These are phyloP conservation scores for Aspergillus versicolor DNA, from an alignment of 2,329 filamentous ascomycete genomes.

Conservation along the genomic window DNA sequence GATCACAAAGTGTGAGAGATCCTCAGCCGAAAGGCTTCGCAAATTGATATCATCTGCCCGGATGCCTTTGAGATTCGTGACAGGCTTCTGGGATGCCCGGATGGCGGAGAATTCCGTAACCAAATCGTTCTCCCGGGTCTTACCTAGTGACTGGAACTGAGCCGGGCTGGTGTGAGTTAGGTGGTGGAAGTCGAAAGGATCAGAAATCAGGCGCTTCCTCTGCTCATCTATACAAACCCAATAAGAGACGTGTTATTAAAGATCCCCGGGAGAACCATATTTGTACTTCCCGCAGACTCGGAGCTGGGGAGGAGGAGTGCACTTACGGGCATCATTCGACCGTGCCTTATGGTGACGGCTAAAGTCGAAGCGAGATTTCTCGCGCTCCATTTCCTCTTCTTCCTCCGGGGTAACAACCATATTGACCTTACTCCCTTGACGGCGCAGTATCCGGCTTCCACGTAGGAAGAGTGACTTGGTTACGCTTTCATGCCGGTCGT, in stretches of 20 bases:
- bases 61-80: conserved; percentile 52
- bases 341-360: conserved; percentile 33
- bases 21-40: conserved; percentile 34
- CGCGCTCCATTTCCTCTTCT: conserved; percentile 37
- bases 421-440: conserved; percentile 48
- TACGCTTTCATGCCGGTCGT: conserved; percentile 36
- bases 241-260: conserved; percentile 2
- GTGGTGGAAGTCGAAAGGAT: conserved; percentile 65
- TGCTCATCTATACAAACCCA: conserved; percentile 33
- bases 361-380: conserved; percentile 35
- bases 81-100: conserved; percentile 53
- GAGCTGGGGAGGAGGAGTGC: not conserved
- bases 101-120: conserved; percentile 55
- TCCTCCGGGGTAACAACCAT: conserved; percentile 43
- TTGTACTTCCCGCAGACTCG: not conserved
- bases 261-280: not conserved
- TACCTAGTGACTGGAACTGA: conserved; percentile 54
- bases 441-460: conserved; percentile 47
- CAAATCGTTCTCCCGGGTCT: conserved; percentile 52
- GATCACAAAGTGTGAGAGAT: conserved; percentile 23
- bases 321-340: conserved; percentile 38
- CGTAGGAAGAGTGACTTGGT: conserved; percentile 44
- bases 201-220: conserved; percentile 55
- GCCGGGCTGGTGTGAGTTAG: conserved; percentile 59
- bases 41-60: conserved; percentile 49